phyloP scores from a whole-genome alignment of 805 yeast genomes.

The Candida krabiensis region DNA sequence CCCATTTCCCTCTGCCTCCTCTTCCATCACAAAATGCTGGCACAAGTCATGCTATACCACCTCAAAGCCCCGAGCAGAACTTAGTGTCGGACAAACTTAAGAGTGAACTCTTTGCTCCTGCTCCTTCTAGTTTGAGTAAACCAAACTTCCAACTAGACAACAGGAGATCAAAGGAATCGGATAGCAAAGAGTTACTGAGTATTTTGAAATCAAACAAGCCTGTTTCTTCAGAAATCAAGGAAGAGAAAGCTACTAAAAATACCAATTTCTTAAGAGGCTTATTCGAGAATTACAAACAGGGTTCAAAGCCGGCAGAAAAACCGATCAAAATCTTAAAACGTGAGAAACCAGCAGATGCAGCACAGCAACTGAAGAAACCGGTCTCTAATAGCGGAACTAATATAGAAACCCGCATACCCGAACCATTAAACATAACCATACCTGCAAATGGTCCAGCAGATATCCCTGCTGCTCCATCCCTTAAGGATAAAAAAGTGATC shows the following conservation, averaged over 20 bases:
- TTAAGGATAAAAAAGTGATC: constrained; percentile 10
- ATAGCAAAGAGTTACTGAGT: constrained; percentile 33
- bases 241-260: constrained; percentile 7
- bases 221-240: constrained; percentile 3
- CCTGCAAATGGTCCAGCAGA: constrained; percentile 15
- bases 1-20: constrained; percentile 17
- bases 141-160: constrained; percentile 30
- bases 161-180: constrained; percentile 31
- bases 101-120: constrained; percentile 26
- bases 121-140: constrained; percentile 32
- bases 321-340: constrained; percentile 16
- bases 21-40: too few species aligned
- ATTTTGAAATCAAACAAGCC: constrained; percentile 25
- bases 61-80: constrained; percentile 10
- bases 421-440: constrained; percentile 13
- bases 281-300: constrained; percentile 16
- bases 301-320: not conserved
- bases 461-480: constrained; percentile 2
- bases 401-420: not conserved
- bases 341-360: constrained; percentile 9
- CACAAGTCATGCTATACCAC: too few species aligned
- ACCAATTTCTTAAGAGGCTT: constrained; percentile 19
- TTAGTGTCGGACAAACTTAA: constrained; percentile 8
- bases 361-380: too few species aligned
- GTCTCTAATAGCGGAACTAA: not conserved